Evolutionary conservation across 495 filamentous ascomycete genomes (phyloP), one percentile per base, ranked within the genome.

Genomic region (Hypoxylon cercidicola): DNA sequence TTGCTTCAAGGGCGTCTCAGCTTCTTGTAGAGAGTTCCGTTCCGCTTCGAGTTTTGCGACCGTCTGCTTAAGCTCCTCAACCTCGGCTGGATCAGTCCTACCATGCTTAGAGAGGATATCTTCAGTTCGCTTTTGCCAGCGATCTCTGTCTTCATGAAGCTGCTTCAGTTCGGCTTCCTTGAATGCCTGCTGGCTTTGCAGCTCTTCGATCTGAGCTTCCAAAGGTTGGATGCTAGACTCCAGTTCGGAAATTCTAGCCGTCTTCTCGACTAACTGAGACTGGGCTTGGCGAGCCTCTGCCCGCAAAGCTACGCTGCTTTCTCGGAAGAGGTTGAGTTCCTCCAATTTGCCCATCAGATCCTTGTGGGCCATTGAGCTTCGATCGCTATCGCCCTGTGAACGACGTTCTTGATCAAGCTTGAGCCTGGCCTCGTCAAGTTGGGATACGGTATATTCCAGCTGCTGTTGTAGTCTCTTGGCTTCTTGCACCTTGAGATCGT

Each of bases 31-130:
- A 25, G 88, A 77, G 69, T 93, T 89, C 1, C 89, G 87, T 72
- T 97, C 93, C 11, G 79, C 79, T 71, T 92, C 82, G 13, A 97
- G 77, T 4, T 74, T 77, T 19, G 84, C 76, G 25, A 87, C 77
- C 1, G 75, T 78, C 66, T 88, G 85, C 74, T 93, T 97, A 54
- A 98, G 79, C 59, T 86, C 86, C 69, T 98, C 93, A 58, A 97
- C 84, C 67, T 97, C 93, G 0, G 90, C 90, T 13, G 94, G 95
- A 71, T 99, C 95, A 21, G 96, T 88, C 48, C 95, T 91, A 64
- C 97, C 93, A 72, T 98, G 97, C 69, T 97, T 97, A 63, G 92
- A 90, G 18, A 99, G 85, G 48, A 98, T 97, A 57, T 95, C 90
- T 70, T 98, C 93, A 11, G 92, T 91, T 16, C 96, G 88, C 76